A percentile compares a stretch with the other conserved stretches of the same genome.
These are phyloP conservation scores for Darksidea phi DNA, from an alignment of 495 filamentous ascomycete genomes.

Conservation along the genomic window DNA sequence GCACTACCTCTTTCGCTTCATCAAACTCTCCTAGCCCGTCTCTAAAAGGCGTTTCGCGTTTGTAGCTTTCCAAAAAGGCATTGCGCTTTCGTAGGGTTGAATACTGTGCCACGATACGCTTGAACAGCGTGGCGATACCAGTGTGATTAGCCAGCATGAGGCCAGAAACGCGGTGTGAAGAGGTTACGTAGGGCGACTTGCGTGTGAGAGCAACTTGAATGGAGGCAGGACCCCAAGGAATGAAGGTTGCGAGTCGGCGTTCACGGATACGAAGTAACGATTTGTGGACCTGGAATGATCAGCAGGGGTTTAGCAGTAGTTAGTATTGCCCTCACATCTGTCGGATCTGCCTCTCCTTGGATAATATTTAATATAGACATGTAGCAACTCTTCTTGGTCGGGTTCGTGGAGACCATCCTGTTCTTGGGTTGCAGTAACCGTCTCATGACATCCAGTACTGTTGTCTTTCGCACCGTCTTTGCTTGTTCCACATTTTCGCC, in stretches of 20 bases:
- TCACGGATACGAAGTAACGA: constrained; percentile 94
- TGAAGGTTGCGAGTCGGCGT: constrained; percentile 90
- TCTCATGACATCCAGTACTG: constrained; percentile 96
- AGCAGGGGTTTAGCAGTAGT: background rate
- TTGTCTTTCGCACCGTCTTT: constrained; percentile 96
- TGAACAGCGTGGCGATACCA: constrained; percentile 94
- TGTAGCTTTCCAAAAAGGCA: constrained; percentile 93
- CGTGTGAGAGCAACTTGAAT: constrained; percentile 97
- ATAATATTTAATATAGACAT: constrained; percentile 99
- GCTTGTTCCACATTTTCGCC: constrained; percentile 93
- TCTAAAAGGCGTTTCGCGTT: constrained; percentile 85
- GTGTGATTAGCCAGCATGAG: constrained; percentile 99
- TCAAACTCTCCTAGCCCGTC: constrained; percentile 94
- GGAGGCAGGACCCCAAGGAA: constrained; percentile 97
- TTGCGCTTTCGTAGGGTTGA: constrained; percentile 92
- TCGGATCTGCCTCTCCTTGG: constrained; percentile 95
- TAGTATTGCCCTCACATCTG: constrained; percentile 60
- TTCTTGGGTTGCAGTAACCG: constrained; percentile 95
- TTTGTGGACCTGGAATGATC: constrained; percentile 69
- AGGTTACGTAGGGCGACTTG: constrained; percentile 89
- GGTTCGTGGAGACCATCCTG: constrained; percentile 95
- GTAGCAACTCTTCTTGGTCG: constrained; percentile 95
- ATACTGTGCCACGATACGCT: constrained; percentile 85
- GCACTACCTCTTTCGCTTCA: constrained; percentile 83
- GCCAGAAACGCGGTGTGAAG: constrained; percentile 88